Conservation (phyloP, 225 moss, liverwort and hornwort genomes). For the Ulota crispa region DNA sequence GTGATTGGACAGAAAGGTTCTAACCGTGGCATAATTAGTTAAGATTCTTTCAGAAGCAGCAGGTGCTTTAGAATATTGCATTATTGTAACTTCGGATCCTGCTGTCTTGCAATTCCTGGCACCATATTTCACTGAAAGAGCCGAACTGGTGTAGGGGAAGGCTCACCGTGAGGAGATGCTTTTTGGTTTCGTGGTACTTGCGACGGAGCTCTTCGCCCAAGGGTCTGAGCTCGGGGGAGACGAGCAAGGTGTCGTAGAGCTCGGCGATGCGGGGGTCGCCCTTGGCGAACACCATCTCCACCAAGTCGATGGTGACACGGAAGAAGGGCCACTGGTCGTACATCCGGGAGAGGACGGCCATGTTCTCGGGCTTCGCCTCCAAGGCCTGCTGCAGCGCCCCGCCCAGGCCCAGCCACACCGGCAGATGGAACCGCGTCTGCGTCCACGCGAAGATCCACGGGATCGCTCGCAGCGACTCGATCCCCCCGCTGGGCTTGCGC, state of each 20-base stretch:
- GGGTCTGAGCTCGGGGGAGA: conserved; percentile 44
- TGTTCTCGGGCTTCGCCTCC: conserved; percentile 35
- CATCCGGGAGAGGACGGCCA: conserved; percentile 48
- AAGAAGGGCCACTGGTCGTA: conserved; percentile 72
- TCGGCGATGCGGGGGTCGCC: conserved; percentile 61
- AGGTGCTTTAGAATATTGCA: too few relatives aligned
- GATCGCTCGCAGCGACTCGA: conserved; percentile 62
- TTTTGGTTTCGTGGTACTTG: conserved; percentile 49
- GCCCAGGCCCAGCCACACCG: conserved; percentile 62
- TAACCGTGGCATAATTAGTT: too few relatives aligned
- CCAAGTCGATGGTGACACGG: conserved; percentile 63
- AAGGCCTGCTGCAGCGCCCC: conserved; percentile 49
- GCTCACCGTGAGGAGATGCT: conserved; percentile 40
- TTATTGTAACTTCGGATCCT: too few relatives aligned
- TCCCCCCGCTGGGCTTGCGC: conserved; percentile 58
- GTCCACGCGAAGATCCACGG: conserved; percentile 73
- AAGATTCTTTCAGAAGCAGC: too few relatives aligned
- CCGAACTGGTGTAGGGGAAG: background rate
- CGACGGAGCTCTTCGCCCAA: conserved; percentile 47
- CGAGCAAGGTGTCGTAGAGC: conserved; percentile 59
- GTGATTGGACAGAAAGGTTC: background rate
- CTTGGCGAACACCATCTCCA: conserved; percentile 72
- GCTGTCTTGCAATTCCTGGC: too few relatives aligned
- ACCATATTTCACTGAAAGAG: too few relatives aligned
- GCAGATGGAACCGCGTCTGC: conserved; percentile 64